Evolutionary conservation across 352 stramenopile genomes (phyloP), one percentile per base, ranked within the genome.

Genomic region (Halophytophthora batemanensis): DNA sequence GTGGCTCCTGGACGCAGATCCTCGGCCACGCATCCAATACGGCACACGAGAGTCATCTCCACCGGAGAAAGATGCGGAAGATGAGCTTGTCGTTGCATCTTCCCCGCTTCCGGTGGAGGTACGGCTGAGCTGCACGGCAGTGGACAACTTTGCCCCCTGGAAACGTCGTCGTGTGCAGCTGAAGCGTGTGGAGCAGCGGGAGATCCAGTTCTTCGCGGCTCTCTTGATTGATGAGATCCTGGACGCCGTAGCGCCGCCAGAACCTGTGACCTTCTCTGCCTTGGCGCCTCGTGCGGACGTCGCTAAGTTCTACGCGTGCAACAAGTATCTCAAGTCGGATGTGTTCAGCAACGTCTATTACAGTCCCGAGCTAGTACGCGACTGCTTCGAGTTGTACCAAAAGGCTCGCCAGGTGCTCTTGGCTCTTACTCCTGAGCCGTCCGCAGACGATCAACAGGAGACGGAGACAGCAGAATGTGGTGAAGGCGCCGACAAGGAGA

Each of bases 1-100:
- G 28, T 93, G 83, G 83, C 31, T 82, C 12, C 50, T 93, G 3
- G 70, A 83, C 29, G 61, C 82, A 15, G 70, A 91, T 36, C 80
- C 78, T 7, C 62, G 55, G 6, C 53, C 69, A n/a, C 35, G 42
- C 1, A 45, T 71, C 25, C 36, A 22, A 23, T 61, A 64, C 8
- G 53, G 50, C 1, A 19, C 17, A 31, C 25, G n/a, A n/a, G n/a
- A n/a, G n/a, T n/a, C n/a, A n/a, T n/a, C 10, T 17, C 10, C 23
- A 41, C 7, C 45, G 6, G 33, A 48, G 25, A 12, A 25, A 34
- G 41, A 59, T 1, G 18, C 21, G 6, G 34, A 40, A 3, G 40
- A 37, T n/a, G n/a, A n/a, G n/a, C n/a, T n/a, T n/a, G n/a, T n/a
- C n/a, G n/a, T n/a, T 19, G 52, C 15, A 41, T 33, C 35, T 21